Conservation (phyloP, 345 rosid species). For the Hibiscus syriacus region DNA sequence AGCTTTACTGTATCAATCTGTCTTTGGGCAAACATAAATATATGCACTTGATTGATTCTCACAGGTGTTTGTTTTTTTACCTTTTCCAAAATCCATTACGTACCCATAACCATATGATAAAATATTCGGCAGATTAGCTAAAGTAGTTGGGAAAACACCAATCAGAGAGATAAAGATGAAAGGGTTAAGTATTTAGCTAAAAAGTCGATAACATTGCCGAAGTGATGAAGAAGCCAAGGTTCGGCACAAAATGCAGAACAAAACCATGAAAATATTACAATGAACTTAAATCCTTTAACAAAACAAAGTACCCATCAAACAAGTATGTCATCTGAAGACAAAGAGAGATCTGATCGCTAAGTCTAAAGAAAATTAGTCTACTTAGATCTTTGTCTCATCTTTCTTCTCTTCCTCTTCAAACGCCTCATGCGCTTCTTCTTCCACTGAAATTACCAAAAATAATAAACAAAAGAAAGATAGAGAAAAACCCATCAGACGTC, state of each 20-base stretch:
- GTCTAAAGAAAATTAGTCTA: conserved; percentile 15
- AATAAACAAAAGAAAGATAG: not conserved
- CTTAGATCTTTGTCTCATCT: conserved; percentile 99
- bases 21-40: too few species aligned
- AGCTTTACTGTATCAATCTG: too few species aligned
- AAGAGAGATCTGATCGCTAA: not conserved
- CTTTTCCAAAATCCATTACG: too few species aligned
- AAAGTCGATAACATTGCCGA: not conserved
- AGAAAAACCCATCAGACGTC: not conserved
- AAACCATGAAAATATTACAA: not conserved
- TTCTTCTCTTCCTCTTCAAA: conserved; percentile 98
- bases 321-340: not conserved
- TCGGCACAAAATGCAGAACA: not conserved
- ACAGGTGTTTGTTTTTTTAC: too few species aligned
- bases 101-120: too few species aligned
- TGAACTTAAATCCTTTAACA: not conserved
- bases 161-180: too few species aligned
- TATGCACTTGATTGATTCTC: too few species aligned
- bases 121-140: too few species aligned
- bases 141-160: too few species aligned
- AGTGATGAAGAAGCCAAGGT: not conserved
- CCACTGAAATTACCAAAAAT: too few species aligned
- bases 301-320: not conserved
- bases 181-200: not conserved
- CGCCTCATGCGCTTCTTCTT: conserved; percentile 99